Conservation (phyloP, 2,329 filamentous ascomycete species). For the Sordariomycetes sp. region DNA sequence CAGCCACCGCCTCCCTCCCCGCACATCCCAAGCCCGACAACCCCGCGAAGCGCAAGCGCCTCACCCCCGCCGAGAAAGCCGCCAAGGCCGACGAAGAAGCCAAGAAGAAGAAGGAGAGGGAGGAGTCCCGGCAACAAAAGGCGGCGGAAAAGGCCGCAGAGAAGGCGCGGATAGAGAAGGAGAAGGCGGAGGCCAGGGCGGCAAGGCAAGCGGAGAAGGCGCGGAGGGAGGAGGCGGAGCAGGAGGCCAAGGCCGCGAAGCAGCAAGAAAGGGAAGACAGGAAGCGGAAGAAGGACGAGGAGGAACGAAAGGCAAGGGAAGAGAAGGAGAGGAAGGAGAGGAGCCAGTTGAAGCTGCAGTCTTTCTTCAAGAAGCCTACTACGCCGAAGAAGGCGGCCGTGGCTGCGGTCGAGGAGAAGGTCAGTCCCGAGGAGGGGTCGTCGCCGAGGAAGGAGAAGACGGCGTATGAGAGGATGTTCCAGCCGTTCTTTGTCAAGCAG, state of each 20-base stretch:
- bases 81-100: constrained; percentile 22
- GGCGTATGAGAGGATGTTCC: constrained; percentile 58
- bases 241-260: constrained; percentile 20
- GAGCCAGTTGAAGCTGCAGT: constrained; percentile 30
- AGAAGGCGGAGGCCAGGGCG: constrained; percentile 15
- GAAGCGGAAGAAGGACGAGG: constrained; percentile 36
- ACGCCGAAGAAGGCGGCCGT: constrained; percentile 26
- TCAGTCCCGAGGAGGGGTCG: constrained; percentile 8
- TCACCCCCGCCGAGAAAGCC: constrained; percentile 25
- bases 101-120: constrained; percentile 20
- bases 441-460: constrained; percentile 15
- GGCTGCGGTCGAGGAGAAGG: constrained; percentile 3
- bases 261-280: constrained; percentile 29
- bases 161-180: constrained; percentile 24
- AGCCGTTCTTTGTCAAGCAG: constrained; percentile 67
- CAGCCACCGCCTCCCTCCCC: constrained; percentile 10
- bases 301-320: constrained; percentile 17
- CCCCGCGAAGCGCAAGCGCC: constrained; percentile 26
- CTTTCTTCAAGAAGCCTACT: constrained; percentile 28
- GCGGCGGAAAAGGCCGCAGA: constrained; percentile 19
- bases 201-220: constrained; percentile 22
- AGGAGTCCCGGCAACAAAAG: constrained; percentile 16
- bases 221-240: constrained; percentile 27
- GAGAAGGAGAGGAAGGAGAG: constrained; percentile 36
- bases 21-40: constrained; percentile 8